These are phyloP conservation scores for Scedosporium dehoogii DNA, from an alignment of 2,329 filamentous ascomycete species.

Conservation along the genomic window DNA sequence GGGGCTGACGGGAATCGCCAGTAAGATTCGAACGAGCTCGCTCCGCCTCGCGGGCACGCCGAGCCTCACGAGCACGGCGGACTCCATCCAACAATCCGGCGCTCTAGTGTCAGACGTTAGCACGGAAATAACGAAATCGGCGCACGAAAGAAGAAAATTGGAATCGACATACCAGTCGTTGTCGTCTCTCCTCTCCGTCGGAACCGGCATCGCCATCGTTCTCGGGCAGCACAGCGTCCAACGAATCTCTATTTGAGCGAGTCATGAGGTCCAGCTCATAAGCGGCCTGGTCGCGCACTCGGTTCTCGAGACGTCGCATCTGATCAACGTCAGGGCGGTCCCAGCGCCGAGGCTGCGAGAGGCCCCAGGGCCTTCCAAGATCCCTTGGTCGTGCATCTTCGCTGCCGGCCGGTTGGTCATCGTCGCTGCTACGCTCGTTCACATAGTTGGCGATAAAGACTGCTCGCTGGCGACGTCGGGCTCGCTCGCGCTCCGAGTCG, in stretches of 20 bases:
- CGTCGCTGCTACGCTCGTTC: conserved; percentile 2
- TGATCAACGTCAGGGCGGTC: background rate
- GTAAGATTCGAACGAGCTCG: background rate
- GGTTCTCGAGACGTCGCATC: background rate
- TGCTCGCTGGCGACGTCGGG: background rate
- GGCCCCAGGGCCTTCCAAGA: background rate
- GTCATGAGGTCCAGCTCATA: background rate
- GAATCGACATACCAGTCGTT: background rate
- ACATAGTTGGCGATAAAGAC: conserved; percentile 4
- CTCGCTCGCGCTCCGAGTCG: background rate
- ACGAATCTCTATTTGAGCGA: background rate
- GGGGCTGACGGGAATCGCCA: background rate
- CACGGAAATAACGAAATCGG: background rate
- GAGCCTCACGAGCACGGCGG: background rate
- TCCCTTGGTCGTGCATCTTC: background rate
- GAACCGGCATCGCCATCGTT: background rate
- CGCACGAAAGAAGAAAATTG: background rate
- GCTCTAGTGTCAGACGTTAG: background rate
- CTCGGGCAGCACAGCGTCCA: background rate
- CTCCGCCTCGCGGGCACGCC: background rate
- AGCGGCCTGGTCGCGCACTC: background rate
- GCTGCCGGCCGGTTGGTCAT: background rate
- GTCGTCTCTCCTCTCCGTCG: background rate
- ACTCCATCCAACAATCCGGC: background rate
- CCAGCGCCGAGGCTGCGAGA: background rate